These are phyloP conservation scores for Umbelopsis sp. DNA, from an alignment of 192 early-diverging fungal genomes.

Conservation along the genomic window DNA sequence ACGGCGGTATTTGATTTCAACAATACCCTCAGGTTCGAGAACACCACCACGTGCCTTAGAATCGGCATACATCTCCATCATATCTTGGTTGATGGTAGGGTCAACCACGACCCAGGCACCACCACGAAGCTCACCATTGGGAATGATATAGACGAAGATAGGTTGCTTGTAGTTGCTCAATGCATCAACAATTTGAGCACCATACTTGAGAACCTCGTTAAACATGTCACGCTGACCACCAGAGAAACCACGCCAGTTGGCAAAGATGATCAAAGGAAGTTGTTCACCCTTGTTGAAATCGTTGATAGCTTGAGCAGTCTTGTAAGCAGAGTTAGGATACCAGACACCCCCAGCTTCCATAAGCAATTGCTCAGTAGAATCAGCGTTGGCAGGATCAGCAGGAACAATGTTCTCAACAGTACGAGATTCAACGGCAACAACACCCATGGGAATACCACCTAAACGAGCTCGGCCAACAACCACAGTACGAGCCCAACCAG, in stretches of 20 bases:
- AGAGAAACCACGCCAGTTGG: constrained; percentile 99
- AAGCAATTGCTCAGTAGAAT: constrained; percentile 86
- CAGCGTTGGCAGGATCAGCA: constrained; percentile 92
- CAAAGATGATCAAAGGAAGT: constrained; percentile 97
- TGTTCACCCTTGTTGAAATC: constrained; percentile 99
- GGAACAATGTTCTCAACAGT: constrained; percentile 89
- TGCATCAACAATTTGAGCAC: constrained; percentile 96
- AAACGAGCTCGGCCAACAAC: constrained; percentile 92
- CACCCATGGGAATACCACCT: constrained; percentile 96
- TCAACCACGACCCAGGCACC: constrained; percentile 99
- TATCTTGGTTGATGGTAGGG: constrained; percentile 92
- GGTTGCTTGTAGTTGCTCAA: constrained; percentile 95
- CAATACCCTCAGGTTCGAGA: constrained; percentile 95
- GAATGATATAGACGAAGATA: constrained; percentile 94
- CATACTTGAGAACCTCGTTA: constrained; percentile 97
- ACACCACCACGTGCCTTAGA: constrained; percentile 90
- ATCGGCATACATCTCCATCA: constrained; percentile 99
- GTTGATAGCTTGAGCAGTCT: constrained; percentile 98
- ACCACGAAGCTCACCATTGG: constrained; percentile 94
- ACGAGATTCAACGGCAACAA: constrained; percentile 95
- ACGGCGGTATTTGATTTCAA: constrained; percentile 98
- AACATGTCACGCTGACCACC: constrained; percentile 99
- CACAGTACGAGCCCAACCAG: constrained; percentile 96
- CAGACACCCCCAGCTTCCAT: constrained; percentile 96
- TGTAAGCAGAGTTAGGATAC: constrained; percentile 99